Conservation (phyloP, 805 yeast genomes). For the Clavispora fructus region DNA sequence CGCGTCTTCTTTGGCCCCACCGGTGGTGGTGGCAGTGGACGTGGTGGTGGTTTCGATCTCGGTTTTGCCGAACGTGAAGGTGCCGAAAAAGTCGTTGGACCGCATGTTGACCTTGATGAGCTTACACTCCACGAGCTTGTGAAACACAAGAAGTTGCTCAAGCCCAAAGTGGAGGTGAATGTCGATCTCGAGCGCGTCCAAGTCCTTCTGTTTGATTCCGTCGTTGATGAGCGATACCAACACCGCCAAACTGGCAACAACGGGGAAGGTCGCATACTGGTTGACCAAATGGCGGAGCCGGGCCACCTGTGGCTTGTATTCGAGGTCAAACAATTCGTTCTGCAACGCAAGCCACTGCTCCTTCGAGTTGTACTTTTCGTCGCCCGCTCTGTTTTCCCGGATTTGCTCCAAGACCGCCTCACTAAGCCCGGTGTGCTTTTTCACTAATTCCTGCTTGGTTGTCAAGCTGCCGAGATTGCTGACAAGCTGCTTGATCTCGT, state of each 20-base stretch:
- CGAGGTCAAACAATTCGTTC: slow-evolving; percentile 57
- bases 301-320: slow-evolving; percentile 28
- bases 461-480: slow-evolving; percentile 64
- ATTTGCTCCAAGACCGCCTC: slow-evolving; percentile 54
- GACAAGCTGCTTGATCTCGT: slow-evolving; percentile 67
- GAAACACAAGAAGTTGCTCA: slow-evolving; percentile 41
- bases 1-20: slow-evolving; percentile 1
- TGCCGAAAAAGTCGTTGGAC: slow-evolving; percentile 20
- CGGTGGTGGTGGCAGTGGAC: slow-evolving; percentile 2
- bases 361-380: slow-evolving; percentile 26
- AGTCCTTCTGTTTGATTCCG: slow-evolving; percentile 66
- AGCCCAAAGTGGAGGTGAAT: slow-evolving; percentile 64
- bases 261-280: slow-evolving; percentile 30
- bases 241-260: slow-evolving; percentile 49
- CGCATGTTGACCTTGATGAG: slow-evolving; percentile 33
- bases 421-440: slow-evolving; percentile 70
- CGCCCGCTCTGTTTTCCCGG: slow-evolving; percentile 16
- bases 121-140: slow-evolving; percentile 44
- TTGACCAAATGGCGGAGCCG: slow-evolving; percentile 35
- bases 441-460: slow-evolving; percentile 58
- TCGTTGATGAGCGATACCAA: slow-evolving; percentile 58
- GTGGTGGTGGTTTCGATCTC: slow-evolving; percentile 11
- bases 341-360: slow-evolving; percentile 54
- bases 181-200: slow-evolving; percentile 48
- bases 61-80: slow-evolving; percentile 12